Base-by-base conservation (phyloP, 192 early-diverging fungal species). In the Ambispora gerdemannii region DNA sequence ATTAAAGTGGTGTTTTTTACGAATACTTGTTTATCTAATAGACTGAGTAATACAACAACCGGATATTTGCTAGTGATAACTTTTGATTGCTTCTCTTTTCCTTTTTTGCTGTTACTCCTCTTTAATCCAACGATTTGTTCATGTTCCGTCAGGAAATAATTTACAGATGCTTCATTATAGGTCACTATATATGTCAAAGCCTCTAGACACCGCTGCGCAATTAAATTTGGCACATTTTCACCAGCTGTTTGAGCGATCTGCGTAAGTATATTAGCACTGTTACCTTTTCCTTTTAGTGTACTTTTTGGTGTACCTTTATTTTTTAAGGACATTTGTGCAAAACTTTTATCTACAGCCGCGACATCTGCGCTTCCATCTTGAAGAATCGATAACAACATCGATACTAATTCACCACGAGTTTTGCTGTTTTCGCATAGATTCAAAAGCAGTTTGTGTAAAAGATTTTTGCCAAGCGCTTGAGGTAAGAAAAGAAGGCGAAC, bases 351-450 rank as follows among this genome's bases (percentile, higher is more conserved):
- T 1, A 93, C 90, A 15, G 84, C 80, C 6, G 86, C 83, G 50
- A 94, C 69, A 72, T 94, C 91, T 0, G 83, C 78, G 43, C 87
- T 90, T 47, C 91, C 92, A 71, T 94, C 90, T 63, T 89, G 88
- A 31, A 98, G 80, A 25, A 96, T 88, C 20, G 88, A 90, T 50
- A 98, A 80, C 53, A 98, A 81, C 30, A 97, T 83, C 7, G 91
- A 88, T 22, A 98, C 83, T 4, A 97, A 74, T 58, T 98, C 95
- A 11, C 82, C 73, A 24, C 95, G 83, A 1, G 93, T 91, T 61
- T 88, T 90, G 38, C 85, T 89, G 74, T 97, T 97, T 75, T 96
- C 94, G 74, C 92, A 92, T 2, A 98, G 82, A 65, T 93, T 93
- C 6, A 89, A 78, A 38, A 96, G 75, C 17, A 92, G 64, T 30